phyloP scores from a whole-genome alignment of 805 yeast species.

The Kazachstania africana region DNA sequence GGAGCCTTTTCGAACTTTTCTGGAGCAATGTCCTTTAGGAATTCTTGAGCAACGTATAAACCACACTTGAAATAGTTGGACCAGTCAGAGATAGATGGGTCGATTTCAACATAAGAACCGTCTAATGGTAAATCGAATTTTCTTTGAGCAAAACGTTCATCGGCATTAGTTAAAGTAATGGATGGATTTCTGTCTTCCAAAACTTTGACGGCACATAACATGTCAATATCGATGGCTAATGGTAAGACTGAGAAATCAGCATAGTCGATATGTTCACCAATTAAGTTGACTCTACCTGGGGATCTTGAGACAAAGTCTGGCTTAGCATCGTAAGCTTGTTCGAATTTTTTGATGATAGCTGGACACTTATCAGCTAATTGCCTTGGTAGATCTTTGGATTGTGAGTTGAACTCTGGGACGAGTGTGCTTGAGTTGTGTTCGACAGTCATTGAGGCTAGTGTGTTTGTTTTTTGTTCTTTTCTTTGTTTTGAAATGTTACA shows the following conservation, averaged over 20 bases:
- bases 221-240: constrained; percentile 58
- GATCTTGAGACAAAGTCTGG: constrained; percentile 42
- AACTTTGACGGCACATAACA: constrained; percentile 40
- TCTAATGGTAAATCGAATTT: constrained; percentile 30
- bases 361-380: constrained; percentile 7
- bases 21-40: constrained; percentile 26
- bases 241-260: constrained; percentile 57
- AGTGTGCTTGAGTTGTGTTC: constrained; percentile 6
- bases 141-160: constrained; percentile 26
- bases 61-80: constrained; percentile 61
- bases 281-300: constrained; percentile 68
- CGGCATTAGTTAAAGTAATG: constrained; percentile 27
- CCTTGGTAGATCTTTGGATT: constrained; percentile 4
- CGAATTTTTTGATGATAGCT: constrained; percentile 7
- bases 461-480: background rate
- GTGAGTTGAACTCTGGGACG: constrained; percentile 7
- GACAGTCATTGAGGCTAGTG: too few relatives aligned
- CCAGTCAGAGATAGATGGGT: constrained; percentile 44
- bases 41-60: constrained; percentile 44
- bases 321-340: constrained; percentile 22
- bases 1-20: constrained; percentile 20
- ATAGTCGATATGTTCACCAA: constrained; percentile 70
- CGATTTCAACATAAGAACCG: constrained; percentile 35
- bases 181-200: constrained; percentile 15
- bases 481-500: too few relatives aligned